Evolutionary conservation across 768 basidiomycete genomes (phyloP), one percentile per base, ranked within the genome.

Genomic region (Serendipita sp.): DNA sequence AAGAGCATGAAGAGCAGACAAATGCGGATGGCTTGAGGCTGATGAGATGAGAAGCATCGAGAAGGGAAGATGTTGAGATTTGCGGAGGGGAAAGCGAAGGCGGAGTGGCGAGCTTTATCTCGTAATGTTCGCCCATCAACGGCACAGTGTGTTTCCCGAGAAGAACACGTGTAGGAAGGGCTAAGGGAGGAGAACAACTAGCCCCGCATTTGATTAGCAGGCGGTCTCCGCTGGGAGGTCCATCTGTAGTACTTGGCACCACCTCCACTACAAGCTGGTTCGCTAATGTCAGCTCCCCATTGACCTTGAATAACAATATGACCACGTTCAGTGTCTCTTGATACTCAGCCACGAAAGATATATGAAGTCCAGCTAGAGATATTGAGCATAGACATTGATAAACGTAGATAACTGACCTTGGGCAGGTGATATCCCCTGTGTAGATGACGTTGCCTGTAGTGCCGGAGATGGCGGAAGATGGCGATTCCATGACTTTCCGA

Each of bases 251-350:
- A 0, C 81, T 78, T 44, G 51, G 44, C 3, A 77, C 71, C 2
- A 81, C 81, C 1, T 77, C 77, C 36, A 84, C 75, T 23, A 54
- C 52, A 32, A 54, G 10, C 30, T 54, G 52, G 11, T 28, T 54
- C 11, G 52, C 16, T 32, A 11, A n/a, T 11, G 13, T 28, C 1
- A 11, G 13, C 13, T 15, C 16, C 13, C 32, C 32, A n/a, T 15
- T 54, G 28, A 54, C 32, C 52, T 81, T 81, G 63, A 93, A 76
- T 71, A 91, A 88, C 28, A 91, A 81, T 41, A 91, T 77, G 35
- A 95, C 79, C 58, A 86, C 86, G 28, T 85, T 83, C 3, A 97
- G 81, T 65, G 84, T 89, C 71, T 93, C 89, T 71, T 94, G 91
- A 70, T 90, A 82, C 73, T 96, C 94, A 1, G 83, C 82, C 32